These are phyloP conservation scores for Rubroboletus satanas DNA, from an alignment of 768 basidiomycete species.

Conservation along the genomic window DNA sequence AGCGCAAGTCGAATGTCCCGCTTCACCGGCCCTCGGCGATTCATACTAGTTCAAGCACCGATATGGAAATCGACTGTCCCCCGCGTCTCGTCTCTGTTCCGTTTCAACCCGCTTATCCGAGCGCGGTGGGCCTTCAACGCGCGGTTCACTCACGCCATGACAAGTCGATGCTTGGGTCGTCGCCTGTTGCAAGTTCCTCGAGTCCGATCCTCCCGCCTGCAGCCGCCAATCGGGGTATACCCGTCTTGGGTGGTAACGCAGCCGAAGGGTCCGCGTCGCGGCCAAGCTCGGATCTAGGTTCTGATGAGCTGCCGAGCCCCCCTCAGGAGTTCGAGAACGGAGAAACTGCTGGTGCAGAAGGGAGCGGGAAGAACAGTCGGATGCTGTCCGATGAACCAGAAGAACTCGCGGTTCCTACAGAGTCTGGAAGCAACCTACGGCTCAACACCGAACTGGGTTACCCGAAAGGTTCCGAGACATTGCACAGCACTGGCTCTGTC, in stretches of 20 bases:
- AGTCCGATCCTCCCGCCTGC: constrained; percentile 12
- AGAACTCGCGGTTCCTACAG: neutral
- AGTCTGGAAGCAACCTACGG: neutral
- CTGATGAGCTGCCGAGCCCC: constrained; percentile 12
- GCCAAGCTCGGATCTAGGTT: constrained; percentile 13
- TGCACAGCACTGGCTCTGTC: neutral
- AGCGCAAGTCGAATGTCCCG: neutral
- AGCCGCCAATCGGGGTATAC: neutral
- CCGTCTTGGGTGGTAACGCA: constrained; percentile 2
- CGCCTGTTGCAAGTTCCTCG: constrained; percentile 19
- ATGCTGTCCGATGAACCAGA: constrained; percentile 6
- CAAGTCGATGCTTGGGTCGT: constrained; percentile 10
- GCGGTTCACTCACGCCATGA: neutral
- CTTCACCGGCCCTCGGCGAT: constrained; percentile 8
- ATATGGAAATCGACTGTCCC: constrained; percentile 29
- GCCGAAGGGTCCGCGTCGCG: constrained; percentile 8
- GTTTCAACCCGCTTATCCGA: constrained; percentile 7
- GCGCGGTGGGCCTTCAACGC: neutral
- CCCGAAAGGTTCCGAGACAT: neutral
- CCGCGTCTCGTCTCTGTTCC: constrained; percentile 20
- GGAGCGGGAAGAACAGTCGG: constrained; percentile 4
- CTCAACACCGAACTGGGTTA: constrained; percentile 1
- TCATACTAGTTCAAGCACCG: constrained; percentile 5
- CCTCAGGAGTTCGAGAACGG: constrained; percentile 16
- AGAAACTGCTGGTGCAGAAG: constrained; percentile 11